Percentiles rank a stretch among this genome's conserved stretches.
Evolutionary conservation across 1,284 basidiomycete species (phyloP).

Genomic region (Cystobasidium pallidum): DNA sequence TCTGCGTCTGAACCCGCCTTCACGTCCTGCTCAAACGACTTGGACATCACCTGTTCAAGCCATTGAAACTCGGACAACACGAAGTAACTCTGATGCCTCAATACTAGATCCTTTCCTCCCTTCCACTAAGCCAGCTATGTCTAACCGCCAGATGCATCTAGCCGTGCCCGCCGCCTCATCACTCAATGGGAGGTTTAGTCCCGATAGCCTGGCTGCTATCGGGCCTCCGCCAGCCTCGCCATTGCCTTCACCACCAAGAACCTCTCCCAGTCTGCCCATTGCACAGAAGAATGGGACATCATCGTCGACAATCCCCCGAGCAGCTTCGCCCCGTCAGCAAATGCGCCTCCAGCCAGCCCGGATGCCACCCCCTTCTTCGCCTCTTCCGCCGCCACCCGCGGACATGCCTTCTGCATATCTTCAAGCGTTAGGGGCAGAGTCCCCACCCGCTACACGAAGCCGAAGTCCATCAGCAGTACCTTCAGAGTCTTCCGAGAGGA

Average conservation of each 20-base stretch:
- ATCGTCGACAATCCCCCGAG: neutral
- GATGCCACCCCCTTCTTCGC: neutral
- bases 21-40: slow-evolving; percentile 1
- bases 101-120: slow-evolving; percentile 35
- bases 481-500: neutral
- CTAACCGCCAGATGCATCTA: neutral
- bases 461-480: neutral
- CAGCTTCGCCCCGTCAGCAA: neutral
- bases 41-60: slow-evolving; percentile 14
- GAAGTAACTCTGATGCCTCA: slow-evolving; percentile 38
- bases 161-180: neutral
- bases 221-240: slow-evolving; percentile 31
- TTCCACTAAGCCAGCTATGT: neutral
- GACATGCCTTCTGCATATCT: neutral
- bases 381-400: neutral
- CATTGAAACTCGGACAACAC: neutral
- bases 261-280: slow-evolving; percentile 11
- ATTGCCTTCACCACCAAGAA: slow-evolving; percentile 16
- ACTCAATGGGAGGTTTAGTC: neutral
- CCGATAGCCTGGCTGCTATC: slow-evolving; percentile 10
- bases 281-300: too few relatives aligned
- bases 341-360: neutral
- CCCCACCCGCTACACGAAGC: slow-evolving; percentile 4
- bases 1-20: neutral
- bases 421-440: neutral